These are phyloP conservation scores for Aspergillus nidulans DNA, from an alignment of 495 filamentous ascomycete species.

Conservation along the genomic window DNA sequence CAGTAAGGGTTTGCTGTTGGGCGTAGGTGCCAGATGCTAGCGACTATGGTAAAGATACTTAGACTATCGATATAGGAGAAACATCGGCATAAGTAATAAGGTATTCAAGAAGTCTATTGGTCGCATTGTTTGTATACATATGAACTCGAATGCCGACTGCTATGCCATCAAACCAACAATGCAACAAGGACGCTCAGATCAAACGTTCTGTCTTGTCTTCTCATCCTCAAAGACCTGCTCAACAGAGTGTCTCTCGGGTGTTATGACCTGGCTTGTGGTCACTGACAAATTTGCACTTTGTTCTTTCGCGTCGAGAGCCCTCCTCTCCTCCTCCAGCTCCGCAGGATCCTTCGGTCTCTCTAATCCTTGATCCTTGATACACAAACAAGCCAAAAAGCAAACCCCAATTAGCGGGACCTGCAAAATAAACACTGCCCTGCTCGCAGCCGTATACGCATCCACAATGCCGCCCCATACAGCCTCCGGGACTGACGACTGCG, in stretches of 20 bases:
- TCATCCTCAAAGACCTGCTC: not conserved
- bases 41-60: too few relatives aligned
- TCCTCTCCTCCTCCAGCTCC: slow-evolving; percentile 23
- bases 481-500: slow-evolving; percentile 25
- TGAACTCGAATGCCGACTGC: too few relatives aligned
- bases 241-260: not conserved
- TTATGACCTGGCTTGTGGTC: not conserved
- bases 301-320: slow-evolving; percentile 16
- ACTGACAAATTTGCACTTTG: slow-evolving; percentile 3
- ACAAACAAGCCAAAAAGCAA: slow-evolving; percentile 47
- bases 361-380: slow-evolving; percentile 52
- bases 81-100: too few relatives aligned
- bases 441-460: slow-evolving; percentile 48
- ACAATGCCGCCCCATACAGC: slow-evolving; percentile 41
- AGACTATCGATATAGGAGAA: too few relatives aligned
- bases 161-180: not conserved
- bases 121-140: too few relatives aligned
- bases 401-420: slow-evolving; percentile 52
- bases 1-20: too few relatives aligned
- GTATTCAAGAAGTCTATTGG: too few relatives aligned
- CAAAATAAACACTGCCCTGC: slow-evolving; percentile 49
- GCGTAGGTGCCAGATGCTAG: too few relatives aligned
- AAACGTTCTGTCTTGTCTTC: not conserved
- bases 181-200: not conserved
- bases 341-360: slow-evolving; percentile 43